Conservation (phyloP, 805 yeast species). For the Kuraishia borneana region DNA sequence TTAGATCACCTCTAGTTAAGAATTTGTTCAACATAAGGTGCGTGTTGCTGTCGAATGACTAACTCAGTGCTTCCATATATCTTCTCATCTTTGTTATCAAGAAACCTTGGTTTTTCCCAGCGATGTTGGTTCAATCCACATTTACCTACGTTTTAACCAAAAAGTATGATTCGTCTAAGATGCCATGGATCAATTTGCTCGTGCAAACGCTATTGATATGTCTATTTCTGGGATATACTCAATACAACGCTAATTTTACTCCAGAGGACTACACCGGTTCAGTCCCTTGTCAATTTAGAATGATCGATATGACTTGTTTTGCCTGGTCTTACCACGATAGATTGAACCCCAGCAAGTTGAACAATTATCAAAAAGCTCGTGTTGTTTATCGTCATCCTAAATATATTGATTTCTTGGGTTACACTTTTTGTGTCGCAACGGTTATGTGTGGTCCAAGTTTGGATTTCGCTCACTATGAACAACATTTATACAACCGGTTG, state of each 20-base stretch:
- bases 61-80: conserved; percentile 14
- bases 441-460: conserved; percentile 91
- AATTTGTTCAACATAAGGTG: conserved; percentile 44
- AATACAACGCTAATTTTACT: conserved; percentile 47
- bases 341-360: conserved; percentile 14
- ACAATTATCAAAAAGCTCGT: conserved; percentile 46
- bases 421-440: conserved; percentile 84
- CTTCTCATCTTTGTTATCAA: conserved; percentile 65
- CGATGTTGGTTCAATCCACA: conserved; percentile 50
- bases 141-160: conserved; percentile 65
- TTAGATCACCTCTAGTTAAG: no score
- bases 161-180: conserved; percentile 49
- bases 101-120: conserved; percentile 55
- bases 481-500: conserved; percentile 64
- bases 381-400: conserved; percentile 59
- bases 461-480: conserved; percentile 78
- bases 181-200: conserved; percentile 85
- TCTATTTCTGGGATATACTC: conserved; percentile 57
- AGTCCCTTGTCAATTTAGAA: conserved; percentile 94
- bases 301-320: conserved; percentile 84
- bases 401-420: conserved; percentile 63
- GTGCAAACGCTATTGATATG: conserved; percentile 75
- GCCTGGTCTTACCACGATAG: conserved; percentile 66
- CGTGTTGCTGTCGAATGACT: neutral
- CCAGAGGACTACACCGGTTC: conserved; percentile 68